Percentiles rank a stretch among this genome's conserved stretches.
phyloP scores from a whole-genome alignment of 257 asterid species.

The Coffea canephora region DNA sequence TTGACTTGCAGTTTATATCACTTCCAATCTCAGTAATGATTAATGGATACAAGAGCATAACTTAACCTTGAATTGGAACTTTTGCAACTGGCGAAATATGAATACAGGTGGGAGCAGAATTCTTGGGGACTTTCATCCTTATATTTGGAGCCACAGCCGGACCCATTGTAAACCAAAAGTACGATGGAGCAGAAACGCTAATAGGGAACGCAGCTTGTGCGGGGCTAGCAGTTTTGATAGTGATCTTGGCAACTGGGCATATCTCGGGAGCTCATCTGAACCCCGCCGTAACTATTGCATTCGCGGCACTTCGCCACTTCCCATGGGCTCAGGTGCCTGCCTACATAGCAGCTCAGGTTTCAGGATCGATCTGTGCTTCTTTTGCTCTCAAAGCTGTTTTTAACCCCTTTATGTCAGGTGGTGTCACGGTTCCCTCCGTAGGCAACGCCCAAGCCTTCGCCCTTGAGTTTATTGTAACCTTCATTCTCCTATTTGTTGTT shows the following conservation, averaged over 20 bases:
- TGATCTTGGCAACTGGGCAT: slow-evolving; percentile 82
- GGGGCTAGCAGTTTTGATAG: slow-evolving; percentile 87
- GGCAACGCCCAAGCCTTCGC: slow-evolving; percentile 76
- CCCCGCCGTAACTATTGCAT: slow-evolving; percentile 83
- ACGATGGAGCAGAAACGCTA: slow-evolving; percentile 60
- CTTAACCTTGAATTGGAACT: too few relatives aligned
- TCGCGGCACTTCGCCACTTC: slow-evolving; percentile 85
- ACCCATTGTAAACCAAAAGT: slow-evolving; percentile 88
- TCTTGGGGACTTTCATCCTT: slow-evolving; percentile 85
- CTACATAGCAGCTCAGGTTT: slow-evolving; percentile 77
- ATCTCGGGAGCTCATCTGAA: slow-evolving; percentile 95
- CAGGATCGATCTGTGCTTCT: slow-evolving; percentile 86
- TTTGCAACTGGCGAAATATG: background rate
- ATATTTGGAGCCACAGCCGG: slow-evolving; percentile 83
- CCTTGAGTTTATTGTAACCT: slow-evolving; percentile 81
- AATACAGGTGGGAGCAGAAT: slow-evolving; percentile 82
- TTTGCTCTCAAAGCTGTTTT: slow-evolving; percentile 80
- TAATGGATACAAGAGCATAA: too few relatives aligned
- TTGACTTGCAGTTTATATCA: too few relatives aligned
- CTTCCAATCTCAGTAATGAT: too few relatives aligned
- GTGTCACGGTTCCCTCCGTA: slow-evolving; percentile 79
- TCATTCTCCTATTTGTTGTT: slow-evolving; percentile 76
- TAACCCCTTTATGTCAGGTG: slow-evolving; percentile 79
- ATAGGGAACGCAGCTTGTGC: slow-evolving; percentile 83
- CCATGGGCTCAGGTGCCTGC: slow-evolving; percentile 91